phyloP scores from a whole-genome alignment of 495 filamentous ascomycete genomes.

The Podospora comata region DNA sequence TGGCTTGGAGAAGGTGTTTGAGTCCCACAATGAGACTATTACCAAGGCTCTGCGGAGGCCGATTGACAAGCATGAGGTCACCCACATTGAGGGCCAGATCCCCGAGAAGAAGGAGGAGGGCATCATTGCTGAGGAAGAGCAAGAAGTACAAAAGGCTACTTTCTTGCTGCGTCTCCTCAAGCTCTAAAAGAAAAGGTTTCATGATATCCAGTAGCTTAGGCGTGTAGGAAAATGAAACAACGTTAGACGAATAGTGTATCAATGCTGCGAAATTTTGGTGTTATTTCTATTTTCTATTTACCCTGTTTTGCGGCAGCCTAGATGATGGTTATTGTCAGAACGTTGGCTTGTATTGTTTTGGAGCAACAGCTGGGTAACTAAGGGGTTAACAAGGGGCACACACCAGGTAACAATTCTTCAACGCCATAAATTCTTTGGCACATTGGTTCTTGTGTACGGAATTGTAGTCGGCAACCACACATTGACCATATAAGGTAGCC shows the following conservation, averaged over 20 bases:
- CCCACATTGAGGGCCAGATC: slow-evolving; percentile 61
- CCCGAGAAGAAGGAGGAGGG: slow-evolving; percentile 54
- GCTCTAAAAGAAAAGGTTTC: slow-evolving; percentile 44
- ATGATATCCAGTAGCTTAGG: neutral
- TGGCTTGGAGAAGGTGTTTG: slow-evolving; percentile 71
- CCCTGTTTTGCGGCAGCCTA: slow-evolving; percentile 49
- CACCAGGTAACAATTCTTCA: slow-evolving; percentile 90
- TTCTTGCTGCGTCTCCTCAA: slow-evolving; percentile 81
- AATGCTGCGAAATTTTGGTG: neutral
- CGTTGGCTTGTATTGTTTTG: neutral
- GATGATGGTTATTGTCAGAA: slow-evolving; percentile 5
- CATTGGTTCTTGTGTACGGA: slow-evolving; percentile 91
- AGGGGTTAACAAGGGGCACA: slow-evolving; percentile 22
- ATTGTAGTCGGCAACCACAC: slow-evolving; percentile 86
- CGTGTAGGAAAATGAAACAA: neutral
- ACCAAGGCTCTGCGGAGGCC: slow-evolving; percentile 78
- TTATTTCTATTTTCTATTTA: slow-evolving; percentile 23
- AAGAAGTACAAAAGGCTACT: slow-evolving; percentile 82
- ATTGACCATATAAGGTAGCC: slow-evolving; percentile 87
- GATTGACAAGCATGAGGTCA: slow-evolving; percentile 68
- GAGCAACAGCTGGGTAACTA: neutral
- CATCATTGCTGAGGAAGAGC: slow-evolving; percentile 79
- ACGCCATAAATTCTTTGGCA: slow-evolving; percentile 71
- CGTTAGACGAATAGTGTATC: neutral
- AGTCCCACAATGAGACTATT: slow-evolving; percentile 62